A percentile compares a stretch with the other conserved stretches of the same genome.
Evolutionary conservation across 495 filamentous ascomycete species (phyloP).

Genomic region (Podospora pseudocomata): DNA sequence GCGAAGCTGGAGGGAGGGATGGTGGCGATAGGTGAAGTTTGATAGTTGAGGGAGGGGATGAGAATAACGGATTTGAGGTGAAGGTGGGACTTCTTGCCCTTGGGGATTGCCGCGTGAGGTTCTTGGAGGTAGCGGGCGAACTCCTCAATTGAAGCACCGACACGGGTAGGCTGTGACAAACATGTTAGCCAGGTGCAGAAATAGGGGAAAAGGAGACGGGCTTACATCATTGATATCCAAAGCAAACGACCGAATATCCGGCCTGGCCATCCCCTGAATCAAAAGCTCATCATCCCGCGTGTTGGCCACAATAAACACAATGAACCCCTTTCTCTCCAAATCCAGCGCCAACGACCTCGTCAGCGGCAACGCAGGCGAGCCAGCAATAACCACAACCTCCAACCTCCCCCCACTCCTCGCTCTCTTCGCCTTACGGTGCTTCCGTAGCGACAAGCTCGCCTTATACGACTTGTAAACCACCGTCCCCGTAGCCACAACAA

Average conservation of each 20-base stretch:
- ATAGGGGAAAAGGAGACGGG: conserved; percentile 11
- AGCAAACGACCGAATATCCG: conserved; percentile 76
- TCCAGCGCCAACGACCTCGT: conserved; percentile 77
- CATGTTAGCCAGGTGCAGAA: conserved; percentile 20
- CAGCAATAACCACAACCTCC: conserved; percentile 88
- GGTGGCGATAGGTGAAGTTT: conserved; percentile 73
- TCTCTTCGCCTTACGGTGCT: conserved; percentile 69
- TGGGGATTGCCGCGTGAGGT: conserved; percentile 66
- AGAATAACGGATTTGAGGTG: conserved; percentile 74
- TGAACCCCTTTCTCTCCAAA: conserved; percentile 85
- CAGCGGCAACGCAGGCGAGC: conserved; percentile 74
- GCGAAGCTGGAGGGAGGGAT: conserved; percentile 78
- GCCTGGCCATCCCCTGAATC: conserved; percentile 67
- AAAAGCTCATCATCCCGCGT: conserved; percentile 76
- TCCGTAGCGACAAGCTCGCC: conserved; percentile 54
- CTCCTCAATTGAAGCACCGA: conserved; percentile 58
- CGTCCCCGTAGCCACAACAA: conserved; percentile 65
- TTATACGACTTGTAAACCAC: conserved; percentile 62
- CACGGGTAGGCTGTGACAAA: conserved; percentile 41
- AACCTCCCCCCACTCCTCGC: conserved; percentile 79
- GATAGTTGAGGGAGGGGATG: conserved; percentile 67
- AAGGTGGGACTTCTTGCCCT: conserved; percentile 68
- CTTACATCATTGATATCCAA: conserved; percentile 76
- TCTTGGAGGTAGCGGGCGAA: conserved; percentile 66
- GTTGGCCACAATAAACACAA: conserved; percentile 83